Conservation (phyloP, 1,284 basidiomycete species). For the Puccinia triticina region DNA sequence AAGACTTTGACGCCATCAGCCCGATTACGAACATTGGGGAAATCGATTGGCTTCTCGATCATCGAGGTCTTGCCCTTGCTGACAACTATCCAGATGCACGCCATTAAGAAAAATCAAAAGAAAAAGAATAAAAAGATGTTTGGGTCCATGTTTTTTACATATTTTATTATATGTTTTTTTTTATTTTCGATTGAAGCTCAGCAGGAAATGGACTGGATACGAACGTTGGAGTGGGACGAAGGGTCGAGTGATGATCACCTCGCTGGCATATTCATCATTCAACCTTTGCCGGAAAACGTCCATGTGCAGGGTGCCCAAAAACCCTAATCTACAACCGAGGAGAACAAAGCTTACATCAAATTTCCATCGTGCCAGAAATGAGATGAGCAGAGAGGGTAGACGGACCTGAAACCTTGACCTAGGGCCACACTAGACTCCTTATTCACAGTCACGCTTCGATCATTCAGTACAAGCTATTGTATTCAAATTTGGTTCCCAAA, state of each 20-base stretch:
- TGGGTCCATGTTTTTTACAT: background rate
- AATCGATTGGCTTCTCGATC: conserved; percentile 88
- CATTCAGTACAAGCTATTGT: conserved; percentile 78
- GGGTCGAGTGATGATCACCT: conserved; percentile 71
- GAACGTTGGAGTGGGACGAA: conserved; percentile 87
- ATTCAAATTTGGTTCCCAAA: background rate
- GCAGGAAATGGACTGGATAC: conserved; percentile 54
- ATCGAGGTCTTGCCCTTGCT: conserved; percentile 67
- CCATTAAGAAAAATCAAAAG: background rate
- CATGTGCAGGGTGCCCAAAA: conserved; percentile 94
- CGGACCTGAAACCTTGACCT: conserved; percentile 76
- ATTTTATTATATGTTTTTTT: background rate
- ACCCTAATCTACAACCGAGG: conserved; percentile 73
- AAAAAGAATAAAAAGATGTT: conserved; percentile 1
- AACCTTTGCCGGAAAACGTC: conserved; percentile 94
- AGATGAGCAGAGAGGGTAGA: background rate
- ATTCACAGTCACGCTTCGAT: conserved; percentile 86
- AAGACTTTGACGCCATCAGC: conserved; percentile 73
- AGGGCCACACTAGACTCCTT: conserved; percentile 90
- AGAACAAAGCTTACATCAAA: background rate
- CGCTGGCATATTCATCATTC: conserved; percentile 85
- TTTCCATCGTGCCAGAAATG: background rate
- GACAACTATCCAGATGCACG: background rate
- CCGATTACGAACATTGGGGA: conserved; percentile 72
- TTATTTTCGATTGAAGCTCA: conserved; percentile 64